Conservation (phyloP, 768 basidiomycete genomes). For the Neoboletus brunneissimus region DNA sequence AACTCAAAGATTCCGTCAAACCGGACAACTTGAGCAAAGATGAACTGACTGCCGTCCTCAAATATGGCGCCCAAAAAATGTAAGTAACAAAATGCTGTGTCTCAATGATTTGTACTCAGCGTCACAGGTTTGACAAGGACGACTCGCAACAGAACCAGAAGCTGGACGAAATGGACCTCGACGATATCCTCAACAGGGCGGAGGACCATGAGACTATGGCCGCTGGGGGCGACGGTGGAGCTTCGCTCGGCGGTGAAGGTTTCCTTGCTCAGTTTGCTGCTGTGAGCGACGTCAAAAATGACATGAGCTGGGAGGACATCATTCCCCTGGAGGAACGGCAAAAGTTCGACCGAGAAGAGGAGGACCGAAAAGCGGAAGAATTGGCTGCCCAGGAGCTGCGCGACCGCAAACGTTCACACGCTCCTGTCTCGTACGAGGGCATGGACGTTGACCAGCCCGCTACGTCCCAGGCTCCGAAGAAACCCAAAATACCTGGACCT, state of each 20-base stretch:
- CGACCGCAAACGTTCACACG: constrained; percentile 80
- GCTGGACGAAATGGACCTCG: constrained; percentile 98
- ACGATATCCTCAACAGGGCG: constrained; percentile 94
- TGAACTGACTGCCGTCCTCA: constrained; percentile 94
- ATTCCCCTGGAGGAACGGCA: constrained; percentile 91
- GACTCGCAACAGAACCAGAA: constrained; percentile 90
- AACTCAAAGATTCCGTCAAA: constrained; percentile 65
- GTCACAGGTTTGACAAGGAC: constrained; percentile 90
- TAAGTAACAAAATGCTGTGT: constrained; percentile 35
- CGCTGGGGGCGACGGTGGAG: constrained; percentile 75
- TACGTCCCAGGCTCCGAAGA: constrained; percentile 62
- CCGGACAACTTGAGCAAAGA: constrained; percentile 90
- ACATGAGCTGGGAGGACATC: constrained; percentile 99
- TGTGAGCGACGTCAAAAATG: constrained; percentile 97
- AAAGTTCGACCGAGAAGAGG: constrained; percentile 79
- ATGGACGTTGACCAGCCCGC: constrained; percentile 84
- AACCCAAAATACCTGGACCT: constrained; percentile 67
- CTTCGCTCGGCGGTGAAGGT: constrained; percentile 95
- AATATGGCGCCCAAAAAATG: constrained; percentile 99
- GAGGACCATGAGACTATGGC: constrained; percentile 96
- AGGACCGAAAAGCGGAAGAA: constrained; percentile 71
- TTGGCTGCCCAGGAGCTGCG: constrained; percentile 63
- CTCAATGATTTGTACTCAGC: constrained; percentile 8
- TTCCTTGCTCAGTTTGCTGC: constrained; percentile 95
- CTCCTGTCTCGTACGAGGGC: constrained; percentile 86